Evolutionary conservation across 2,329 filamentous ascomycete genomes (phyloP).

Genomic region (Cadophora sp.): DNA sequence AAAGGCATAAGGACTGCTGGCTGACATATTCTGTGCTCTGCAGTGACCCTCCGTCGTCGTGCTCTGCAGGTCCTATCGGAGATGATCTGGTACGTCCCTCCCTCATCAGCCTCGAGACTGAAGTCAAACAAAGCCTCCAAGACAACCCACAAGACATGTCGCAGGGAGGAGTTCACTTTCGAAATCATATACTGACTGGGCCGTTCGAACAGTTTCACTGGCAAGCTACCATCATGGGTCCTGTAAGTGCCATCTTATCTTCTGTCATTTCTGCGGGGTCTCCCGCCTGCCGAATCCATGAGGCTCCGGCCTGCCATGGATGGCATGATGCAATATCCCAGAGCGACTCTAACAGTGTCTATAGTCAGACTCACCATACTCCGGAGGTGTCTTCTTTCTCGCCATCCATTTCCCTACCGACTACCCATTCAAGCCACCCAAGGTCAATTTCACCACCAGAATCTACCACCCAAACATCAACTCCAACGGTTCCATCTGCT

Average conservation of each 20-base stretch:
- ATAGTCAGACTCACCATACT: constrained; percentile 95
- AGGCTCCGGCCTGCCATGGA: constrained; percentile 28
- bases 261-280: constrained; percentile 20
- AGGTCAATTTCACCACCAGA: constrained; percentile 99
- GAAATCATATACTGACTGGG: constrained; percentile 44
- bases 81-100: constrained; percentile 88
- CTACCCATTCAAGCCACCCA: constrained; percentile 99
- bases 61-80: constrained; percentile 95
- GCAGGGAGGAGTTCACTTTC: constrained; percentile 7
- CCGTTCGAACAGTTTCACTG: constrained; percentile 82
- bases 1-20: constrained; percentile 24
- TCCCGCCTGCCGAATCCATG: constrained; percentile 23
- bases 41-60: constrained; percentile 97
- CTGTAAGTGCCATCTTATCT: constrained; percentile 68
- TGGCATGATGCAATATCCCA: constrained; percentile 20
- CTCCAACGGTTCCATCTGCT: constrained; percentile 98
- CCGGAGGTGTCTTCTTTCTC: constrained; percentile 98
- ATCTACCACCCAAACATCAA: constrained; percentile 99
- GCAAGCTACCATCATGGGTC: constrained; percentile 99
- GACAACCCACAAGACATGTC: constrained; percentile 38
- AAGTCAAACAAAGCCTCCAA: constrained; percentile 32
- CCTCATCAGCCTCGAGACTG: constrained; percentile 26
- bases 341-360: constrained; percentile 34
- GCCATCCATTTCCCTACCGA: constrained; percentile 99
- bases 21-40: constrained; percentile 39